These are phyloP conservation scores for Ceriops tagal DNA, from an alignment of 345 rosid species.

Conservation along the genomic window DNA sequence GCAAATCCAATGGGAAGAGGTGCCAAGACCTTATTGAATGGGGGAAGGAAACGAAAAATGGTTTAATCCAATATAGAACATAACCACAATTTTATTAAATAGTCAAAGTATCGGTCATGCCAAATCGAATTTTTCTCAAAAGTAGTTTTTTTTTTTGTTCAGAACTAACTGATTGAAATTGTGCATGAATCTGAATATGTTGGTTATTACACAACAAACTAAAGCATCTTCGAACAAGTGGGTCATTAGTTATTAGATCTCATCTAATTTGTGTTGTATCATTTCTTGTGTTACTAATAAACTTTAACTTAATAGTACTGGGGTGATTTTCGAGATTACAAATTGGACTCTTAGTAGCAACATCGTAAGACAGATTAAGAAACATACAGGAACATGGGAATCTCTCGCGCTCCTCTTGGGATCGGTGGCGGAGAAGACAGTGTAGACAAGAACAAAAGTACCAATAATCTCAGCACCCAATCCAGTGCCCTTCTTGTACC, in stretches of 20 bases:
- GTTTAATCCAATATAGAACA: background rate
- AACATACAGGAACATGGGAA: constrained; percentile 70
- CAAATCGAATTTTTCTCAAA: no score
- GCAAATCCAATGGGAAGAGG: constrained; percentile 97
- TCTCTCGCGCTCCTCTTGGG: constrained; percentile 75
- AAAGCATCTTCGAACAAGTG: no score
- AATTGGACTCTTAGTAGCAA: background rate
- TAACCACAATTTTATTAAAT: background rate
- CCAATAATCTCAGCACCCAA: constrained; percentile 77
- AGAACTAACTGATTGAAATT: no score
- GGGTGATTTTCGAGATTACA: no score
- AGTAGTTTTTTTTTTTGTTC: no score
- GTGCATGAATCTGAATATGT: no score
- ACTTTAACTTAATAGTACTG: no score
- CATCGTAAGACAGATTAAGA: background rate
- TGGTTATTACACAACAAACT: no score
- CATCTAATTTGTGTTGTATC: no score
- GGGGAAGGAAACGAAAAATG: background rate
- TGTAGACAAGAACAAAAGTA: constrained; percentile 72
- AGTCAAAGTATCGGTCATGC: background rate
- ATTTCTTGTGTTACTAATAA: no score
- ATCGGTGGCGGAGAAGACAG: constrained; percentile 77
- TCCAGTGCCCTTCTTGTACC: constrained; percentile 60
- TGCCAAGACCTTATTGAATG: constrained; percentile 66
- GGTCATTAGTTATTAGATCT: no score